phyloP scores from a whole-genome alignment of 495 filamentous ascomycete genomes.

The Thozetella sp. region DNA sequence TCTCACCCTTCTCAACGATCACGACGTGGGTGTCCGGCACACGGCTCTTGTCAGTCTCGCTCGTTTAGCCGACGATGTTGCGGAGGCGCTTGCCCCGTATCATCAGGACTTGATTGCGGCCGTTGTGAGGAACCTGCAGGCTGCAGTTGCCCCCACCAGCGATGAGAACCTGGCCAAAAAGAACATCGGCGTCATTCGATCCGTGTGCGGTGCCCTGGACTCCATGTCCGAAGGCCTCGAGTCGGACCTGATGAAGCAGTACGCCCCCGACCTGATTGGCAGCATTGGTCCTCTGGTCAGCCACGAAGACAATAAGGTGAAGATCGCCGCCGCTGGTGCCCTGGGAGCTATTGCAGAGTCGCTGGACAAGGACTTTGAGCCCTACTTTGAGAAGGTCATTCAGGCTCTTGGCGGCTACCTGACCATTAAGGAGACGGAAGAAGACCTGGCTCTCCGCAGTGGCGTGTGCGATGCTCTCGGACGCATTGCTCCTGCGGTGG shows the following conservation, averaged over 20 bases:
- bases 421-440: constrained; percentile 81
- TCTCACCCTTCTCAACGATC: constrained; percentile 81
- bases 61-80: constrained; percentile 87
- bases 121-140: constrained; percentile 84
- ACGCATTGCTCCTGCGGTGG: constrained; percentile 87
- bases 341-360: constrained; percentile 87
- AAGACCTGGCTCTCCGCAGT: constrained; percentile 87
- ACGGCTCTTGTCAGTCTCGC: constrained; percentile 85
- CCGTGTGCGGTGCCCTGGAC: constrained; percentile 88
- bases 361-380: constrained; percentile 78
- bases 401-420: constrained; percentile 80
- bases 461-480: constrained; percentile 90
- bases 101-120: constrained; percentile 82
- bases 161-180: constrained; percentile 62
- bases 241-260: constrained; percentile 74
- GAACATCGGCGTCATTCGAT: constrained; percentile 82
- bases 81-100: constrained; percentile 81
- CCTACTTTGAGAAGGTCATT: constrained; percentile 91
- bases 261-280: constrained; percentile 80
- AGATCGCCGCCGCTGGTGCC: constrained; percentile 84
- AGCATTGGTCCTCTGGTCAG: constrained; percentile 80
- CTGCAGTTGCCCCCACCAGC: constrained; percentile 55
- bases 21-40: constrained; percentile 78
- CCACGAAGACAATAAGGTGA: constrained; percentile 85
- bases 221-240: constrained; percentile 90